phyloP scores from a whole-genome alignment of 371 early-diverging fungal species.

The Lichtheimia corymbifera region DNA sequence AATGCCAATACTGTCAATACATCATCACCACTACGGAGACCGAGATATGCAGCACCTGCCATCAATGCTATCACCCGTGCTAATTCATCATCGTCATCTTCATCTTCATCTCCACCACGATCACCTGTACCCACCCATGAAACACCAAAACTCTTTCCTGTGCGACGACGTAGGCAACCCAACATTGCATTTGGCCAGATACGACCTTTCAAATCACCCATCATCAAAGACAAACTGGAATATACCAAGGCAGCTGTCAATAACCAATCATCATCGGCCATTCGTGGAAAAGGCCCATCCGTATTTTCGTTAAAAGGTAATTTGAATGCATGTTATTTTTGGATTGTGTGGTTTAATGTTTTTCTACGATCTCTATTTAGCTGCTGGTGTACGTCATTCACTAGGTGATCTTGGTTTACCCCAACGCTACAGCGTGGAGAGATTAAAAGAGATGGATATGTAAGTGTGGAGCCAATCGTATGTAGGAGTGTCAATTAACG shows the following conservation, averaged over 20 bases:
- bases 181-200: neutral
- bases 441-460: constrained; percentile 10
- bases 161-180: neutral
- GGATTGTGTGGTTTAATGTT: neutral
- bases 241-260: constrained; percentile 32
- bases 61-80: too few species aligned
- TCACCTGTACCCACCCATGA: neutral
- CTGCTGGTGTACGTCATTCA: neutral
- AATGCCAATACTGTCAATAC: too few species aligned
- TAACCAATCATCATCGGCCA: neutral
- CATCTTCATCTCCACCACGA: neutral
- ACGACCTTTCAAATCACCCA: constrained; percentile 42
- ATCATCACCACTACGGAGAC: too few species aligned
- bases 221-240: constrained; percentile 29
- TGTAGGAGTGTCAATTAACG: neutral
- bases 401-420: constrained; percentile 7
- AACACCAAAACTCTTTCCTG: neutral
- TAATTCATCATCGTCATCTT: neutral
- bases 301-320: constrained; percentile 39
- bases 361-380: neutral
- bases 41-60: too few species aligned
- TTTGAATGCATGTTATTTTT: neutral
- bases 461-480: neutral
- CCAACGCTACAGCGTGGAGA: neutral
- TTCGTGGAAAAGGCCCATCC: constrained; percentile 6